phyloP scores from a whole-genome alignment of 2,329 filamentous ascomycete species.

The Thielaviopsis punctulata region DNA sequence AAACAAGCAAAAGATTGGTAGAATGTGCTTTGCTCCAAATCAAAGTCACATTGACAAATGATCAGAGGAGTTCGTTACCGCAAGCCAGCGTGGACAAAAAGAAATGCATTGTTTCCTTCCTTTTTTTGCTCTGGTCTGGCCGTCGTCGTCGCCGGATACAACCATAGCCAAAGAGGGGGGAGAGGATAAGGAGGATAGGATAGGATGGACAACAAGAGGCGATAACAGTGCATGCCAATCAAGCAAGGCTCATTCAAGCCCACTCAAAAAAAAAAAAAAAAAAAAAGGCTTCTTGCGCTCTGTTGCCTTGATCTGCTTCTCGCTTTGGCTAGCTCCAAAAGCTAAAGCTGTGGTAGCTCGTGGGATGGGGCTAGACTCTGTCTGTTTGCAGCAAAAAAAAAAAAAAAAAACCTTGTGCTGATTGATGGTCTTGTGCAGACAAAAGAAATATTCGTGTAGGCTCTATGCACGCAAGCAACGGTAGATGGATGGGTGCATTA shows the following conservation, averaged over 20 bases:
- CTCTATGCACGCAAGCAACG: too few species aligned
- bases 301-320: neutral
- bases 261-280: neutral
- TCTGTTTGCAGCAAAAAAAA: slow-evolving; percentile 1
- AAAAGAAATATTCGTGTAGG: neutral
- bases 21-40: neutral
- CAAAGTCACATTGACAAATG: neutral
- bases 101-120: neutral
- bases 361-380: slow-evolving; percentile 4
- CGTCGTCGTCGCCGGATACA: neutral
- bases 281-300: too few species aligned
- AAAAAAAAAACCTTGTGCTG: neutral
- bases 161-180: neutral
- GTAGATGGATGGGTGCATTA: too few species aligned
- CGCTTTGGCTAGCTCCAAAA: neutral
- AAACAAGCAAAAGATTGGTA: neutral
- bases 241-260: too few species aligned
- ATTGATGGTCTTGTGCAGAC: neutral
- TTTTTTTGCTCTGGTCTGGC: neutral
- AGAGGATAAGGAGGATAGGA: too few species aligned
- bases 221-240: neutral
- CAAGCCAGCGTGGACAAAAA: neutral
- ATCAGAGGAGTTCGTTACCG: neutral
- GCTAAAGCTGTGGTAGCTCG: neutral
- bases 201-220: neutral